Evolutionary conservation across 2,329 filamentous ascomycete species (phyloP).

Genomic region (Phialemoniopsis sp.): DNA sequence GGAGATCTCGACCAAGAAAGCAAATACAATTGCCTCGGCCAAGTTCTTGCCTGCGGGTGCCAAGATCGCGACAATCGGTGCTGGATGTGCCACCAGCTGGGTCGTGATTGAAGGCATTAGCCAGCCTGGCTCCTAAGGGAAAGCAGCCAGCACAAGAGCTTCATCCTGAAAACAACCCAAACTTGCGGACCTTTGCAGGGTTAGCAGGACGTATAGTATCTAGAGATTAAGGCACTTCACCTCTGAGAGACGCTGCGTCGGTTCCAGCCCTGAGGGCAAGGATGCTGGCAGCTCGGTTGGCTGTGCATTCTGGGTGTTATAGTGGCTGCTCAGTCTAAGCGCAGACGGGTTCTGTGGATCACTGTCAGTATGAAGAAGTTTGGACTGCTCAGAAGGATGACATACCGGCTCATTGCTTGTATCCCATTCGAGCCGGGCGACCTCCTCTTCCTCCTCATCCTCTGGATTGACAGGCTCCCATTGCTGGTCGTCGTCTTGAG

Average conservation of each 20-base stretch:
- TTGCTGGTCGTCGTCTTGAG: slow-evolving; percentile 59
- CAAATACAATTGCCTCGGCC: slow-evolving; percentile 63
- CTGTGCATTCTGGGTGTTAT: slow-evolving; percentile 9
- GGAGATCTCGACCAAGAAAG: slow-evolving; percentile 55
- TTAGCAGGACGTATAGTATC: slow-evolving; percentile 18
- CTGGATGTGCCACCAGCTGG: slow-evolving; percentile 92
- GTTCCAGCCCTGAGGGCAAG: slow-evolving; percentile 47
- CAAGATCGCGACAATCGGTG: slow-evolving; percentile 60
- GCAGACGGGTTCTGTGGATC: slow-evolving; percentile 34
- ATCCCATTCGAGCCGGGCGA: slow-evolving; percentile 71
- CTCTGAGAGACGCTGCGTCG: slow-evolving; percentile 71
- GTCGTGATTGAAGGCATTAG: slow-evolving; percentile 28
- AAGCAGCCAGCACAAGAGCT: neutral
- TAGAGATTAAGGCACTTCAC: slow-evolving; percentile 32
- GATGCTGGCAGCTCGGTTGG: neutral
- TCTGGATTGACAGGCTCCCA: slow-evolving; percentile 66
- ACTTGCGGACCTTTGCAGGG: slow-evolving; percentile 18
- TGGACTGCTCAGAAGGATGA: neutral
- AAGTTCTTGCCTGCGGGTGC: slow-evolving; percentile 46
- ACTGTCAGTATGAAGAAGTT: slow-evolving; percentile 18
- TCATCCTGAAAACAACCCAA: slow-evolving; percentile 22
- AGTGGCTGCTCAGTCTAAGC: slow-evolving; percentile 13
- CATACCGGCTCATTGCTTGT: slow-evolving; percentile 60
- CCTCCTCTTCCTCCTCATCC: slow-evolving; percentile 57
- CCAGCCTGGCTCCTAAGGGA: neutral